Conservation (phyloP, 2,329 filamentous ascomycete genomes). For the Botrytis galanthina region DNA sequence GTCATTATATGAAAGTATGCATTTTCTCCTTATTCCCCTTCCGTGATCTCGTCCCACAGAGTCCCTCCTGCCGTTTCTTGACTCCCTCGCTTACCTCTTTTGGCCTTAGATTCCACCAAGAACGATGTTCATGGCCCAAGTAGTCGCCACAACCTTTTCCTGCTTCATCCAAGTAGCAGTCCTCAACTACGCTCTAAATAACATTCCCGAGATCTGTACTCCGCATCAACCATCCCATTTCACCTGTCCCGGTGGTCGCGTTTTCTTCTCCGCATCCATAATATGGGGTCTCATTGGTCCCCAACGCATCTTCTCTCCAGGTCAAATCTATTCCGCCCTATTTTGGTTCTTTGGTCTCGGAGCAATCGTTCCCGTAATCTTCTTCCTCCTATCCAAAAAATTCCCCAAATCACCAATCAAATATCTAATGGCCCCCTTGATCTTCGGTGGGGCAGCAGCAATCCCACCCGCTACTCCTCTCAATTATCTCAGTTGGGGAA, state of each 20-base stretch:
- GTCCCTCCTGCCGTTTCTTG: not conserved
- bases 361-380: conserved; percentile 30
- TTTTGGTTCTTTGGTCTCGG: conserved; percentile 37
- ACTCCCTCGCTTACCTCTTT: not conserved
- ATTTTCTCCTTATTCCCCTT: not conserved
- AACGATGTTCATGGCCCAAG: conserved; percentile 43
- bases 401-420: conserved; percentile 62
- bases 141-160: conserved; percentile 59
- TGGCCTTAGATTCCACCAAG: conserved; percentile 31
- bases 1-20: conserved; percentile 49
- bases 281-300: conserved; percentile 75
- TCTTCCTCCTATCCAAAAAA: conserved; percentile 45
- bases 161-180: conserved; percentile 65
- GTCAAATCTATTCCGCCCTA: conserved; percentile 34
- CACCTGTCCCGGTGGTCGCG: conserved; percentile 50
- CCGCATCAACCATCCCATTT: conserved; percentile 54
- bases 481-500: conserved; percentile 69
- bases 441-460: conserved; percentile 28
- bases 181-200: conserved; percentile 58
- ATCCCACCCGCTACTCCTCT: conserved; percentile 67
- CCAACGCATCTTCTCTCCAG: conserved; percentile 41
- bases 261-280: conserved; percentile 68
- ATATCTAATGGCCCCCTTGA: conserved; percentile 30
- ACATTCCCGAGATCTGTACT: conserved; percentile 64
- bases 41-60: not conserved